Base-by-base conservation (phyloP, 129 eudicot species). In the Centella asiatica region DNA sequence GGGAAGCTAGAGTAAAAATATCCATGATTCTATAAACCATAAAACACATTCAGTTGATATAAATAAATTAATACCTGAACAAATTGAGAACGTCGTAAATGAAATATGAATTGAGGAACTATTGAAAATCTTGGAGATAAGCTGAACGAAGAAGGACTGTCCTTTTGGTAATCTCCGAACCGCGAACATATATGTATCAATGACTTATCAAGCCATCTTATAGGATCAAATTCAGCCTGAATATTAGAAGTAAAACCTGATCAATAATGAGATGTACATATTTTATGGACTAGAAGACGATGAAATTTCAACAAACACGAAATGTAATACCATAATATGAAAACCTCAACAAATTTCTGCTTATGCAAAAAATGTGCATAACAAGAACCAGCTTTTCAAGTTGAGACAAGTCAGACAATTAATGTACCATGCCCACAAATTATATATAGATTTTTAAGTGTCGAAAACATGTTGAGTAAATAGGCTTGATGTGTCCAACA, bases 151-250 rank as follows among this genome's bases (percentile, higher is more conserved):
- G 99, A 75, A n/a, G 99, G 99, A 62, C 66, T 84, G 71, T 92
- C 99, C 72, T 92, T 92, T 53, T 87, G 96, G 74, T 81, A 92
- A 60, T 92, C 99, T 33, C 99, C 99, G 69, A 87, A 92, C 20
- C 90, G 93, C 17, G 96, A 79, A 68, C 99, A 92, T 72, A 92
- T 26, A 64, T 83, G 99, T 74, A 92, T 92, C 69, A 92, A 75
- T 13, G 99, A 75, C 72, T 83, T 92, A 78, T 87, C 99, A 67
- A 92, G 85, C 99, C 96, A 92, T 74, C 99, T 78, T 70, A 92
- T 92, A n/a, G 99, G 96, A 56, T 92, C 99, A 68, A 92, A 92
- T 60, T 92, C 99, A 50, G 96, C 88, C 99, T 92, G 86, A 70
- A 74, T 46, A 70, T 8, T 47, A 24, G 33, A 31, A 48, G 45